Evolutionary conservation across 2,329 filamentous ascomycete genomes (phyloP), one percentile per base, ranked within the genome.

Genomic region (Fusarium nelsonii): DNA sequence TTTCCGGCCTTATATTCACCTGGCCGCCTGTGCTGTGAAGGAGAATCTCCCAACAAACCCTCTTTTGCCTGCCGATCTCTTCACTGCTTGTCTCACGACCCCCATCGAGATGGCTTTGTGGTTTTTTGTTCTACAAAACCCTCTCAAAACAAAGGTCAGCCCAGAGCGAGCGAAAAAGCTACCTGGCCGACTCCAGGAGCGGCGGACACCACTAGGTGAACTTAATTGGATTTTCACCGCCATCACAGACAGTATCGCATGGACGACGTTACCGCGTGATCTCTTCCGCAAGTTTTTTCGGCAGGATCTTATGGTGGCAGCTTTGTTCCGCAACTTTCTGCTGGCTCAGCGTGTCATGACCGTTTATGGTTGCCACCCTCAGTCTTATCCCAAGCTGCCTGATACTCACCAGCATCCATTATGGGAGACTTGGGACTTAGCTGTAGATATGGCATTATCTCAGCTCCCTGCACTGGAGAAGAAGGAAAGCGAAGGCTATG

Each of bases 181-280:
- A 18, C 94, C 95, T 4, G 96, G 96, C 34, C 90, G 94, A 66
- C 87, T 98, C 41, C 95, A 97, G 76, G 96, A 99, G 80, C 88
- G 96, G 63, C 87, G 96, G 75, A 98, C 96, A 50, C 96, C 96
- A 10, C 86, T 99, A 34, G 96, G 96, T 66, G 96, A 99, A 81
- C 84, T 99, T 15, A 99, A 99, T 76, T 99, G 96, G 96, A 99
- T 99, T 36, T 98, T 99, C 77, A 99, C 96, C 1, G 96, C 96
- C 56, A 98, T 99, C 70, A 99, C 96, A 1, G 96, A 99, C 78
- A 98, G 95, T 2, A 99, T 99, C 74, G 96, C 96, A 0, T 99
- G 96, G 96, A 98, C 97, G 33, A 97, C 93, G 7, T 83, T 99
- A 6, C 93, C 94, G 4, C 91, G 95, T 45, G 89, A 94, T 20